Base-by-base conservation (phyloP, 306 rosid genomes). In the Elaeagnus macrophylla region DNA sequence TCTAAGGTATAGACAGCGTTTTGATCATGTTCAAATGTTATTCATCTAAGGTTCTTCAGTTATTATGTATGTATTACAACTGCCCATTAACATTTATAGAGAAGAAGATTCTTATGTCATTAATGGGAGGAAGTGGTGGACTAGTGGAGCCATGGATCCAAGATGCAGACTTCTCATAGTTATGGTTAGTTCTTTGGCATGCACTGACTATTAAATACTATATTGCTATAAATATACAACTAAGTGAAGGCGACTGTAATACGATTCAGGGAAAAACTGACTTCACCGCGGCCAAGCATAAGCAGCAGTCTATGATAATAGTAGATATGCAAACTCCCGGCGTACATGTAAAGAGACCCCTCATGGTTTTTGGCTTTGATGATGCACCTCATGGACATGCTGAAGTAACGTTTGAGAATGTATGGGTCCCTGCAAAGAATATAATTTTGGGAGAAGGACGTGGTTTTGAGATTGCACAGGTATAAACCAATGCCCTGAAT, bases 331-430 rank as follows among this genome's bases (percentile, higher is more conserved):
- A 50, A 25, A 91, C 89, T 77, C 94, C 89, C 18, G 96, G 99
- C 42, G 79, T 91, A 69, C 83, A 39, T 46, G 19, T 91, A 60
- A 84, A 79, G 82, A 82, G 99, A 66, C 88, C 99, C 12, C 77
- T 91, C 35, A 68, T 65, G 37, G 99, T 91, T 59, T 91, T 87
- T 70, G 99, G 96, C 73, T 87, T 78, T 73, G 96, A 91, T 67
- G 99, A 87, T 59, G 99, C 96, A 54, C 99, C 99, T 69, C 99
- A 87, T 62, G 99, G 96, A 35, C 99, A 87, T 47, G 99, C 99
- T 18, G 99, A 91, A 79, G 59, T 91, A 66, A 51, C 54, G 57
- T 82, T 91, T 67, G 94, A 82, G 32, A 87, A 87, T 68, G 99
- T 87, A 18, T 11, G 57, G 39, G 96, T 87, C 65, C 89, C 95